A percentile compares a stretch with the other conserved stretches of the same genome.
Evolutionary conservation across 2,329 filamentous ascomycete species (phyloP).

Genomic region (Fusarium clavum): DNA sequence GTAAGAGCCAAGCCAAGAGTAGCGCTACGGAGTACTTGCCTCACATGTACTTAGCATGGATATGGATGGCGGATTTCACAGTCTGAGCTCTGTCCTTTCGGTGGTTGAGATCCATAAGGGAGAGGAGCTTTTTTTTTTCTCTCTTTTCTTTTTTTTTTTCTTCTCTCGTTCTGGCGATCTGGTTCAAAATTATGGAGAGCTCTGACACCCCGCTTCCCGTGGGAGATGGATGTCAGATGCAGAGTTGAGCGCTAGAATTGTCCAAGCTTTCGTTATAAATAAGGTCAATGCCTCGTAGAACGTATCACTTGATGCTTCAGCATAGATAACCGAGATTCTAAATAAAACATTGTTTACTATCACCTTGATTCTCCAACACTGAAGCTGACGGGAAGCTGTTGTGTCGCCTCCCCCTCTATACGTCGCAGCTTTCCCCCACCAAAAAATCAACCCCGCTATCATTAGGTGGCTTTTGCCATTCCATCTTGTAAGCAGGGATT

Average conservation of each 20-base stretch:
- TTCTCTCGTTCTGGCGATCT: conserved; percentile 36
- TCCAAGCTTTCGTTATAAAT: not conserved
- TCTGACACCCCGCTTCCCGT: conserved; percentile 39
- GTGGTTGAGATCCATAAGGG: conserved; percentile 26
- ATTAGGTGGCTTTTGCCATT: conserved; percentile 28
- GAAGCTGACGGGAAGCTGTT: conserved; percentile 6
- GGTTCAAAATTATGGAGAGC: conserved; percentile 42
- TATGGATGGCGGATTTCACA: conserved; percentile 22
- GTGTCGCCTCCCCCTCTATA: conserved; percentile 25
- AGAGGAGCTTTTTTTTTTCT: conserved; percentile 23
- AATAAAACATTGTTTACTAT: not conserved
- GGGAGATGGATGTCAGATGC: conserved; percentile 24
- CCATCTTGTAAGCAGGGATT: conserved; percentile 4
- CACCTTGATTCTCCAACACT: not conserved
- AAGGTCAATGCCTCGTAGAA: not conserved
- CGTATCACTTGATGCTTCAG: no score
- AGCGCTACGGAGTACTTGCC: conserved; percentile 41
- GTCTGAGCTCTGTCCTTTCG: conserved; percentile 14
- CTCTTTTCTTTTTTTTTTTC: conserved; percentile 18
- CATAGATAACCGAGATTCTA: no score
- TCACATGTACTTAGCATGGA: conserved; percentile 35
- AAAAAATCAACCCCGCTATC: conserved; percentile 39
- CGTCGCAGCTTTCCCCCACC: conserved; percentile 40
- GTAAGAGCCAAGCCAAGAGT: conserved; percentile 29
- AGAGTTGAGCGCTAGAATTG: not conserved